These are phyloP conservation scores for Beauveria varroae DNA, from an alignment of 2,329 filamentous ascomycete species.

Conservation along the genomic window DNA sequence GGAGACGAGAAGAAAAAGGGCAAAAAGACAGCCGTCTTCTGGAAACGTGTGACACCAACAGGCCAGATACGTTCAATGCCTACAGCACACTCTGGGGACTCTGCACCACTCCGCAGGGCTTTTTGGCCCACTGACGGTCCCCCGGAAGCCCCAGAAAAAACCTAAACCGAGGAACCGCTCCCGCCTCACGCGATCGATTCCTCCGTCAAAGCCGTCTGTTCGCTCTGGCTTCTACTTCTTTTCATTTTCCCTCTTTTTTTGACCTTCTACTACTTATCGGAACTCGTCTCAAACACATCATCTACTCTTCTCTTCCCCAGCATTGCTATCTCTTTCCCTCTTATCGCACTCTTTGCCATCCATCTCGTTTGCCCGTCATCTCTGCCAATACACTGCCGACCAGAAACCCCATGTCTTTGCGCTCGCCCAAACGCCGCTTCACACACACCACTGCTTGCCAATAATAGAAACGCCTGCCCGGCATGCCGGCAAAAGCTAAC, in stretches of 20 bases:
- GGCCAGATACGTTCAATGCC: not conserved
- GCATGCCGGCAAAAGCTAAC: constrained; percentile 47
- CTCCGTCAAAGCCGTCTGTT: not conserved
- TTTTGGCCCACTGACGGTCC: not conserved
- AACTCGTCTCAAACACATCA: not conserved
- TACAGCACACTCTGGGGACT: too few relatives aligned
- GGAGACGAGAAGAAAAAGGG: too few relatives aligned
- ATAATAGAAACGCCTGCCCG: not conserved
- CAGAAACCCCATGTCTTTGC: not conserved
- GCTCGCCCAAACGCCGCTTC: constrained; percentile 1
- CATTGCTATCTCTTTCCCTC: not conserved
- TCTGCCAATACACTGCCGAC: not conserved
- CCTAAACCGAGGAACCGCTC: constrained; percentile 10
- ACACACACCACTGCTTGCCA: constrained; percentile 1
- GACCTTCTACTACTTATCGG: not conserved
- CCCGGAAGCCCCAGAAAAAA: constrained; percentile 11
- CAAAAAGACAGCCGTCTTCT: too few relatives aligned
- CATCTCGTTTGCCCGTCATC: not conserved
- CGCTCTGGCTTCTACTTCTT: constrained; percentile 4
- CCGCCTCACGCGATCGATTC: constrained; percentile 13
- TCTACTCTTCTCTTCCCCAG: not conserved
- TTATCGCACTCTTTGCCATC: not conserved
- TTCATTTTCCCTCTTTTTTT: constrained; percentile 8
- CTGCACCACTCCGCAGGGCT: not conserved
- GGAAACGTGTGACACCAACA: not conserved